Evolutionary conservation across 1,284 basidiomycete genomes (phyloP).

Genomic region (Phaffia rhodozyma): DNA sequence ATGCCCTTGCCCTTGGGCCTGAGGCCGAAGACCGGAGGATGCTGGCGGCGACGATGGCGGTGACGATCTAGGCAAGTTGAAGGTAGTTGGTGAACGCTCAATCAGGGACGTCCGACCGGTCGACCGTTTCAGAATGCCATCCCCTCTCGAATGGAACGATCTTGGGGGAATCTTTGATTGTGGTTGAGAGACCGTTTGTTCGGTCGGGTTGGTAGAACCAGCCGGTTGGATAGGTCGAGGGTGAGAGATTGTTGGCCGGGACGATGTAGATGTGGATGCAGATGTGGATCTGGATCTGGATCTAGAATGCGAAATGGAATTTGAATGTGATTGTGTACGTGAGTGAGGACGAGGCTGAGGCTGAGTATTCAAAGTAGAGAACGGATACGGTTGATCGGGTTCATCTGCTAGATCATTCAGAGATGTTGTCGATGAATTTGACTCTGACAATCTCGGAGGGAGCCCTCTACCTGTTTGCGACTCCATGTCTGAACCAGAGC

Average conservation of each 20-base stretch:
- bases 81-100: neutral
- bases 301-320: neutral
- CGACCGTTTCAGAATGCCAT: constrained; percentile 3
- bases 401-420: neutral
- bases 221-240: no score
- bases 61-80: neutral
- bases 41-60: neutral
- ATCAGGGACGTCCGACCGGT: constrained; percentile 7
- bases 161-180: neutral
- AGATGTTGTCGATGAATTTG: neutral
- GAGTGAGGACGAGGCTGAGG: neutral
- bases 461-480: neutral
- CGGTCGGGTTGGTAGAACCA: neutral
- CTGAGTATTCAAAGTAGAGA: neutral
- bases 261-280: neutral
- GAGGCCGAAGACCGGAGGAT: neutral
- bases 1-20: neutral
- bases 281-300: neutral
- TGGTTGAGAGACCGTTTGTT: neutral
- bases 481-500: neutral
- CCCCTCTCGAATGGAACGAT: neutral
- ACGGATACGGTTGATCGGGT: neutral
- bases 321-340: neutral
- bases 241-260: neutral
- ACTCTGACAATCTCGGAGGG: neutral